Base-by-base conservation (phyloP, 2,329 filamentous ascomycete species). In the Ophiostoma tasmaniense region DNA sequence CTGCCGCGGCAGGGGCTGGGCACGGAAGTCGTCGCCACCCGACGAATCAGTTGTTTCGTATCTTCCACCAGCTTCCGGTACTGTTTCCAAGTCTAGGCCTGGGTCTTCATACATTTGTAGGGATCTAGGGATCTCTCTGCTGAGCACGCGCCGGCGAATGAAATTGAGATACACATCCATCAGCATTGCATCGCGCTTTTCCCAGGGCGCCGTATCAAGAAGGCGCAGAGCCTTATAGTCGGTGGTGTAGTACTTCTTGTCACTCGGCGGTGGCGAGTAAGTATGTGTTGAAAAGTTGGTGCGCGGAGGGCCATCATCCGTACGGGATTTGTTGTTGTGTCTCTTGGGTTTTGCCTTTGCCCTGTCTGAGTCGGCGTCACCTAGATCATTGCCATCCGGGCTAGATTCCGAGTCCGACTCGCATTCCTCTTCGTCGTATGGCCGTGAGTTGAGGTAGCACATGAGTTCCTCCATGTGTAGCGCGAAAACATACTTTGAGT, bases 161-260 rank as follows among this genome's bases (percentile, higher is more conserved):
- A 77, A 74, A 8, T 77, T 71, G 70, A 85, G 85, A 72, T 87
- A 87, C 1, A 84, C 79, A 2, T 80, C 76, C 78, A 87, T 81
- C n/a, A 87, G 79, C 13, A 77, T 77, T 20, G 79, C 75, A 71
- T 86, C 83, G 37, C 83, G 80, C 17, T 82, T 79, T 22, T 83
- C 81, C 0, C 83, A 80, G 14, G 79, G 77, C 0, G 81, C 81
- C 5, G 79, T 76, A 68, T 81, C 78, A 37, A 87, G 81, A 10
- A 82, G 78, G 13, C 81, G 78, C 35, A 86, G 82, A 1, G 70
- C 20, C 10, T 67, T 37, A 33, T 69, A 71, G 45, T 66, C 50
- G 1, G 42, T 35, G 3, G 33, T 39, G 66, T 25, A 66, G 68
- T 70, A 67, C 13, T 50, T 52, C 55, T 3, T 73, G 73, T 66